Percentiles rank a stretch among this genome's conserved stretches.
phyloP scores from a whole-genome alignment of 2,329 filamentous ascomycete genomes.

The Ceratocystis albifundus region DNA sequence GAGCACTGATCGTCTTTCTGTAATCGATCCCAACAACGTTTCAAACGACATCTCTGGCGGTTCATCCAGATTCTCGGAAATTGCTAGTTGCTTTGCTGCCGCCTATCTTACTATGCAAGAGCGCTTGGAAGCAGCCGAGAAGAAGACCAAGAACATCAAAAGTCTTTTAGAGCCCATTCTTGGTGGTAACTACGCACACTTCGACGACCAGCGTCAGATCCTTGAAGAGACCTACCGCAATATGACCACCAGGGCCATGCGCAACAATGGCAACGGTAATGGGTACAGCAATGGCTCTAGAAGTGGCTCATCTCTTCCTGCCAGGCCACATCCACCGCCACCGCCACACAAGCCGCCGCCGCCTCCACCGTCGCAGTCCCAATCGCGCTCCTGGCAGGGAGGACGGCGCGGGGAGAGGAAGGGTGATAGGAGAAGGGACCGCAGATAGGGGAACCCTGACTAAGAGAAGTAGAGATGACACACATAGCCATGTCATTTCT shows the following conservation, averaged over 20 bases:
- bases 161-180: constrained; percentile 23
- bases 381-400: constrained; percentile 9
- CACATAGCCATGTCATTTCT: background rate
- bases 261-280: background rate
- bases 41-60: constrained; percentile 85
- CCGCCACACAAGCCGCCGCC: constrained; percentile 18
- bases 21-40: constrained; percentile 80
- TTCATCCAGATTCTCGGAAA: constrained; percentile 55
- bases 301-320: constrained; percentile 12
- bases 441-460: background rate
- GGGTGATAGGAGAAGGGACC: constrained; percentile 21
- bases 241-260: background rate
- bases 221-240: constrained; percentile 17
- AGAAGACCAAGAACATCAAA: constrained; percentile 17
- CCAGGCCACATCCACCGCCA: constrained; percentile 13
- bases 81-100: constrained; percentile 57
- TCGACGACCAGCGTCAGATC: constrained; percentile 22
- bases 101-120: constrained; percentile 48
- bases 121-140: constrained; percentile 34
- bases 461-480: background rate
- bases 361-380: constrained; percentile 8
- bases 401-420: constrained; percentile 11
- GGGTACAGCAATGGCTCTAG: background rate
- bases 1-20: constrained; percentile 59
- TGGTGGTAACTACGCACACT: constrained; percentile 24